Percentiles rank a stretch among this genome's conserved stretches.
phyloP scores from a whole-genome alignment of 2,329 filamentous ascomycete species.

The Dothistroma septosporum region DNA sequence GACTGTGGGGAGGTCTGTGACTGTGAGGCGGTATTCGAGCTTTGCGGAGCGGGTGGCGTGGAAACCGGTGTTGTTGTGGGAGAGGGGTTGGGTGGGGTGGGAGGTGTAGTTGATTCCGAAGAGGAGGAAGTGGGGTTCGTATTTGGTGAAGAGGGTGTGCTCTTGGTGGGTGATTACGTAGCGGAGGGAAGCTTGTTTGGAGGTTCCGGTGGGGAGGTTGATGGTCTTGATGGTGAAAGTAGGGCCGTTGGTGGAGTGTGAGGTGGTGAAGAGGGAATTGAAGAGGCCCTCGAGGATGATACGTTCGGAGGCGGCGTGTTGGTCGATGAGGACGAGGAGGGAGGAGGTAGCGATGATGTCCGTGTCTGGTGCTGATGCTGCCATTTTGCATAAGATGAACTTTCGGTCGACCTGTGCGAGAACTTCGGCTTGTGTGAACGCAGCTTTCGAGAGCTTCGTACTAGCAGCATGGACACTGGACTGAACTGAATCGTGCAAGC shows the following conservation, averaged over 20 bases:
- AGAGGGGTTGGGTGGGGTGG: not conserved
- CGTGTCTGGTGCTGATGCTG: not conserved
- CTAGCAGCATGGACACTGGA: conserved; percentile 4
- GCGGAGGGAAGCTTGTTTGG: conserved; percentile 50
- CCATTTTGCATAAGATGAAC: conserved; percentile 71
- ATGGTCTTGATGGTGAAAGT: conserved; percentile 5
- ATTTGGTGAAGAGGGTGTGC: conserved; percentile 51
- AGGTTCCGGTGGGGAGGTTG: conserved; percentile 6
- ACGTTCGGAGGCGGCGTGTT: conserved; percentile 92
- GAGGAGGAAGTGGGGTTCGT: conserved; percentile 55
- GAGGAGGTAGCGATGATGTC: not conserved
- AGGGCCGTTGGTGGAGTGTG: not conserved
- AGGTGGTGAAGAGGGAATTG: conserved; percentile 46
- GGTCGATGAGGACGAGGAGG: conserved; percentile 74
- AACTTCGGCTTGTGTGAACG: conserved; percentile 58
- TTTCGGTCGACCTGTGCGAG: conserved; percentile 85
- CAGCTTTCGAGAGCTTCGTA: conserved; percentile 56
- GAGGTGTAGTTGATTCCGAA: conserved; percentile 74
- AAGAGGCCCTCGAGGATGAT: conserved; percentile 73
- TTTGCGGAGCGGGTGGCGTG: not conserved
- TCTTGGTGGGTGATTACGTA: conserved; percentile 66
- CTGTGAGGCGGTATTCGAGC: conserved; percentile 27
- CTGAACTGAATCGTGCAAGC: not conserved
- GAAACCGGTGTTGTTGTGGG: not conserved
- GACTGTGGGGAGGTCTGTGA: conserved; percentile 62